These are phyloP conservation scores for Kluyveromyces nonfermentans DNA, from an alignment of 805 yeast genomes.

Conservation along the genomic window DNA sequence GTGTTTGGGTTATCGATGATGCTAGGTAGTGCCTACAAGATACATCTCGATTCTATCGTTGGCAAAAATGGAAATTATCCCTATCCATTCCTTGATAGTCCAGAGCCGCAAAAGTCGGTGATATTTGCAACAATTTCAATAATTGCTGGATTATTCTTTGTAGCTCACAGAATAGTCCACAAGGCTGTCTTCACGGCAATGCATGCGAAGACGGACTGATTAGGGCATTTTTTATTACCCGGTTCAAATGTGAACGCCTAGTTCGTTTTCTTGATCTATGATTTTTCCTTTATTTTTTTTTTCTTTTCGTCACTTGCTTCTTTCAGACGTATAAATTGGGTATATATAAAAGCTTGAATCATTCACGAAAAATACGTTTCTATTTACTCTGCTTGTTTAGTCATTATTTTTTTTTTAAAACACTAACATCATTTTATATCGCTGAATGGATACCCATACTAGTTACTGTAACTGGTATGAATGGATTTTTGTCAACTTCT, in stretches of 20 bases:
- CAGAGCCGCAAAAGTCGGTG: slow-evolving; percentile 33
- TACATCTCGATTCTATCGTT: slow-evolving; percentile 39
- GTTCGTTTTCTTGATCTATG: neutral
- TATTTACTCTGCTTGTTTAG: too few species aligned
- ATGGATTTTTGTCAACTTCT: slow-evolving; percentile 10
- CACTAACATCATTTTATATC: slow-evolving; percentile 22
- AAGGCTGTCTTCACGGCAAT: neutral
- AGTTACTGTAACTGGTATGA: slow-evolving; percentile 6
- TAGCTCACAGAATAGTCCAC: slow-evolving; percentile 26
- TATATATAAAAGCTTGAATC: too few species aligned
- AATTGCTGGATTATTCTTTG: slow-evolving; percentile 29
- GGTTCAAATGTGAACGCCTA: neutral
- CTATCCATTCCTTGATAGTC: slow-evolving; percentile 56
- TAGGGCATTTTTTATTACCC: neutral
- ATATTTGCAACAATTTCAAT: slow-evolving; percentile 41
- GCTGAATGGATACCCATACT: slow-evolving; percentile 3
- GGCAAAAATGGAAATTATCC: slow-evolving; percentile 48
- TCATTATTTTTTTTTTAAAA: slow-evolving; percentile 6
- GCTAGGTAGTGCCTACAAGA: slow-evolving; percentile 42
- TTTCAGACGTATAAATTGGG: neutral
- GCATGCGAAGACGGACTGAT: neutral
- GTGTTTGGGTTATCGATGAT: slow-evolving; percentile 24
- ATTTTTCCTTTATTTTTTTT: neutral
- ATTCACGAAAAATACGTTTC: too few species aligned
- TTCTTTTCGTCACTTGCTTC: too few species aligned